A percentile compares a stretch with the other conserved stretches of the same genome.
Evolutionary conservation across 2,329 filamentous ascomycete genomes (phyloP).

Genomic region (Neonectria punicea): DNA sequence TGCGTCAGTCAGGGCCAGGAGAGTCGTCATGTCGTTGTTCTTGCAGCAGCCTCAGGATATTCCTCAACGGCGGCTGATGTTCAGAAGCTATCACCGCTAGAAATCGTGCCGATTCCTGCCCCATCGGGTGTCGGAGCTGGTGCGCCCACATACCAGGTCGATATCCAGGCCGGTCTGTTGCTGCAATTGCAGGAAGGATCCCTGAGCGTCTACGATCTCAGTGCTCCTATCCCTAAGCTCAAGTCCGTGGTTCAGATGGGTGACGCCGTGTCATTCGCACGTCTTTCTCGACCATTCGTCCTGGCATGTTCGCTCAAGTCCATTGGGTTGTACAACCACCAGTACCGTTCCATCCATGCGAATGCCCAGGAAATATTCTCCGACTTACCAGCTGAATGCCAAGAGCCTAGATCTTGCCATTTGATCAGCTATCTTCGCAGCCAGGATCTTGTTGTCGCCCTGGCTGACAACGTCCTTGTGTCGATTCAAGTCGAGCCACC

Average conservation of each 20-base stretch:
- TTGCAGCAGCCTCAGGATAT: constrained; percentile 46
- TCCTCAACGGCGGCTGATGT: constrained; percentile 40
- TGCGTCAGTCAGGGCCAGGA: constrained; percentile 45
- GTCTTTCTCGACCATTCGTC: constrained; percentile 73
- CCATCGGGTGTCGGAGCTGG: constrained; percentile 29
- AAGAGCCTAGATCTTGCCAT: constrained; percentile 51
- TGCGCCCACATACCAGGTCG: constrained; percentile 61
- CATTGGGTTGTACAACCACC: constrained; percentile 74
- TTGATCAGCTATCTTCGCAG: constrained; percentile 73
- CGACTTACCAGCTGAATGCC: constrained; percentile 50
- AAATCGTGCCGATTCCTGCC: constrained; percentile 51
- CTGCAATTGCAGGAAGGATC: constrained; percentile 65
- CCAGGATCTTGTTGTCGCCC: constrained; percentile 72
- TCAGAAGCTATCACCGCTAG: constrained; percentile 53
- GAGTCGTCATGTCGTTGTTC: constrained; percentile 46
- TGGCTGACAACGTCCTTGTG: constrained; percentile 71
- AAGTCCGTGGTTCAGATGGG: constrained; percentile 64
- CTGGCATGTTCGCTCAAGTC: constrained; percentile 67
- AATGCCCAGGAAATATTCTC: constrained; percentile 58
- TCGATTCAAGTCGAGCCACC: constrained; percentile 76
- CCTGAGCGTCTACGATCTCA: constrained; percentile 72
- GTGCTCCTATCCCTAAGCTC: constrained; percentile 69
- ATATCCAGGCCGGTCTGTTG: constrained; percentile 71
- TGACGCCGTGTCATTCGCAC: constrained; percentile 69
- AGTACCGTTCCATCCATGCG: constrained; percentile 71